phyloP scores from a whole-genome alignment of 2,329 filamentous ascomycete genomes.

The Penicillium digitatum region DNA sequence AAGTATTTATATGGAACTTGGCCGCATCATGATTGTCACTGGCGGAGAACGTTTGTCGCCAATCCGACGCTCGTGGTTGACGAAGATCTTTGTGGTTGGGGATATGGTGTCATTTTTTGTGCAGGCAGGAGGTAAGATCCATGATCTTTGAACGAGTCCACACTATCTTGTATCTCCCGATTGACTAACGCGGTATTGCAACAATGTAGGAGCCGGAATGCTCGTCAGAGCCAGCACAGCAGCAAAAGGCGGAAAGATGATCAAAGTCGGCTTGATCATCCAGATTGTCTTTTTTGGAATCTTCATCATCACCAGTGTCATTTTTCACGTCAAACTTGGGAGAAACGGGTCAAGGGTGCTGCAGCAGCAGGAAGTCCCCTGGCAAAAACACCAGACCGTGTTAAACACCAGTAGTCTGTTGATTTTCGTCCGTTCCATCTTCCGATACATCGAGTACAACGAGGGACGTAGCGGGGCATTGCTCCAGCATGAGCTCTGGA shows the following conservation, averaged over 20 bases:
- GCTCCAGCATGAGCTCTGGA: background rate
- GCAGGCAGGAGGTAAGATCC: conserved; percentile 27
- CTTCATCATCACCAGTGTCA: background rate
- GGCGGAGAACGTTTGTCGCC: conserved; percentile 21
- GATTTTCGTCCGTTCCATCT: background rate
- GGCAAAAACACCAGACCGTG: background rate
- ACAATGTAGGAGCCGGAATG: background rate
- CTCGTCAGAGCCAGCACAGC: background rate
- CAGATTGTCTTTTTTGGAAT: background rate
- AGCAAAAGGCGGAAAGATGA: background rate
- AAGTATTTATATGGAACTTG: conserved; percentile 32
- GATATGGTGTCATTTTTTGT: conserved; percentile 31
- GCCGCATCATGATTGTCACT: conserved; percentile 23
- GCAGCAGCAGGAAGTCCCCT: background rate
- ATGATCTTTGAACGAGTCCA: background rate
- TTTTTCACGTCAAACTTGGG: background rate
- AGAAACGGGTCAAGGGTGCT: background rate
- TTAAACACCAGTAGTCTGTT: background rate
- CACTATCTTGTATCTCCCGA: no score
- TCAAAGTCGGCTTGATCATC: background rate
- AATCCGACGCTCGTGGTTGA: conserved; percentile 24
- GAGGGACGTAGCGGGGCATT: background rate
- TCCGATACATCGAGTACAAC: conserved; percentile 1
- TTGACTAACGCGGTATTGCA: background rate
- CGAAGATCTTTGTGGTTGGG: conserved; percentile 31